Evolutionary conservation across 2,329 filamentous ascomycete genomes (phyloP).

Genomic region (Orbilia oligospora): DNA sequence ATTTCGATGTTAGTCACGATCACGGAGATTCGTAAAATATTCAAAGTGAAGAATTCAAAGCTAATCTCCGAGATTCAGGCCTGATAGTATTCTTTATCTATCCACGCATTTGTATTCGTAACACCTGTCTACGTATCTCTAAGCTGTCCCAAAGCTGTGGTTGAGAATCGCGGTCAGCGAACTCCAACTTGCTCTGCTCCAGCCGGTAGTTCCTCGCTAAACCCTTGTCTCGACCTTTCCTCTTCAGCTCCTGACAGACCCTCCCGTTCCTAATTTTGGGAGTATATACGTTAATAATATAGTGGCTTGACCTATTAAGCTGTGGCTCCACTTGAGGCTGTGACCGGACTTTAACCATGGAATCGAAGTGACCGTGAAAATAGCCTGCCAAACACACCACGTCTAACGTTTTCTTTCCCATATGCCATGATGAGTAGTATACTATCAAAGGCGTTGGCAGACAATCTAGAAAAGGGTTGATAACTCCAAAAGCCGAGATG

Average conservation of each 20-base stretch:
- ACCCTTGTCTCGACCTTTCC: constrained; percentile 9
- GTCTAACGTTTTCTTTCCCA: too few species aligned
- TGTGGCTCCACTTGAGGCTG: constrained; percentile 9
- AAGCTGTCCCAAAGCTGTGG: constrained; percentile 8
- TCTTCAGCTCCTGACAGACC: constrained; percentile 17
- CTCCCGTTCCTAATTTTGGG: constrained; percentile 19
- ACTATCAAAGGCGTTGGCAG: too few species aligned
- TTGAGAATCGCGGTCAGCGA: constrained; percentile 11
- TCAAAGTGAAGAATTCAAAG: too few species aligned
- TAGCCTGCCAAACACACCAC: not conserved
- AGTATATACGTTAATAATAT: too few species aligned
- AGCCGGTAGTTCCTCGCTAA: constrained; percentile 1
- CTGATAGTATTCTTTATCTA: not conserved
- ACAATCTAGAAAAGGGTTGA: not conserved
- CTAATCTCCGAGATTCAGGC: too few species aligned
- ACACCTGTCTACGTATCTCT: not conserved
- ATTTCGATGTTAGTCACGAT: too few species aligned
- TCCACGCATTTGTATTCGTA: not conserved
- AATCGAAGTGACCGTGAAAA: not conserved
- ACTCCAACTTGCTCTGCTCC: not conserved
- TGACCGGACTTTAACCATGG: not conserved
- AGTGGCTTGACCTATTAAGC: not conserved
- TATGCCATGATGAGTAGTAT: too few species aligned
- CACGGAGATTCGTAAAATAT: too few species aligned
- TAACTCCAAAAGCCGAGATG: not conserved